phyloP scores from a whole-genome alignment of 306 rosid species.

The Urtica urens region DNA sequence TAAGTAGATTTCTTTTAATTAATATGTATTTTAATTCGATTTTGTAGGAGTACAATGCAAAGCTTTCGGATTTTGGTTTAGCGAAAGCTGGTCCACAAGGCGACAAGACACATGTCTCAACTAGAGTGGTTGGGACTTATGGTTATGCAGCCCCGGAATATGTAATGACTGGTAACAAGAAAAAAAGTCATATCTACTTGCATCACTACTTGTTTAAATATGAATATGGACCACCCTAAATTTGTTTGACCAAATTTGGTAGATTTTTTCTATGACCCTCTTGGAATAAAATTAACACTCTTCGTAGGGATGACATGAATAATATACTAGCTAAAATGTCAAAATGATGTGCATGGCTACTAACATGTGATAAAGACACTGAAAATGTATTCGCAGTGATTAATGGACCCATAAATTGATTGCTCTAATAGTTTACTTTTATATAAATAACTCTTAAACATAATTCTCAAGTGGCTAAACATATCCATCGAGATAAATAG shows the following conservation, averaged over 20 bases:
- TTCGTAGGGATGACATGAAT: too few relatives aligned
- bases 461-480: too few relatives aligned
- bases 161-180: conserved; percentile 83
- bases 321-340: conserved; percentile 2
- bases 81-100: conserved; percentile 99
- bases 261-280: not conserved
- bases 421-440: too few relatives aligned
- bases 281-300: too few relatives aligned
- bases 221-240: conserved; percentile 2
- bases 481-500: too few relatives aligned
- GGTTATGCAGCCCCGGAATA: conserved; percentile 98
- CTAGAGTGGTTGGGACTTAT: conserved; percentile 91
- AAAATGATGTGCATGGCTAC: too few relatives aligned
- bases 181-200: not conserved
- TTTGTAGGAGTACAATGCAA: conserved; percentile 77
- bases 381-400: too few relatives aligned
- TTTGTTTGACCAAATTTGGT: not conserved
- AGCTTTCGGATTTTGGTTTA: conserved; percentile 98
- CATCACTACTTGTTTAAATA: too few relatives aligned
- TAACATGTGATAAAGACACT: too few relatives aligned
- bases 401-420: too few relatives aligned
- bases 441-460: too few relatives aligned
- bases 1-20: not conserved
- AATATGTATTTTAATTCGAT: conserved; percentile 9
- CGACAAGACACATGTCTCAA: conserved; percentile 94